These are phyloP conservation scores for Blastocystis sp. DNA, from an alignment of 352 stramenopile genomes.

Conservation along the genomic window DNA sequence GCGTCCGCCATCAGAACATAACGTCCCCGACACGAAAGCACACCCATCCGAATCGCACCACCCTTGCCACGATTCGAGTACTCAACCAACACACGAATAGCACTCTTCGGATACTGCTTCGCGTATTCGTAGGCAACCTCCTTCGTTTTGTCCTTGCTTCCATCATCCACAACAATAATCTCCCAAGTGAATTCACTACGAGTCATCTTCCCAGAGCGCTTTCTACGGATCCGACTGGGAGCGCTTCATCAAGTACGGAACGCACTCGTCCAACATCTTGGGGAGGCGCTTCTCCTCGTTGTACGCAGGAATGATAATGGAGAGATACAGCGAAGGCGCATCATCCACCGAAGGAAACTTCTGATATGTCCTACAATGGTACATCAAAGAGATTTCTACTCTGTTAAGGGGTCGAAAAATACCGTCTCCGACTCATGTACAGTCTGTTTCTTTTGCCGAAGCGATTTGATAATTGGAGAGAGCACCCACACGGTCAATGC, in stretches of 20 bases:
- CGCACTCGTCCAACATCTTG: slow-evolving; percentile 69
- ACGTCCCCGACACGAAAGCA: slow-evolving; percentile 71
- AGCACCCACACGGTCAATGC: no score
- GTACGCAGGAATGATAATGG: slow-evolving; percentile 74
- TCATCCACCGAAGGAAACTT: slow-evolving; percentile 62
- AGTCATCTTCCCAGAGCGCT: neutral
- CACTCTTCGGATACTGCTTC: slow-evolving; percentile 61
- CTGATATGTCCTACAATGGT: neutral
- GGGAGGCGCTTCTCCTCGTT: slow-evolving; percentile 74
- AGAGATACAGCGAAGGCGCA: slow-evolving; percentile 63
- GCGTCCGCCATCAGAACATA: slow-evolving; percentile 78
- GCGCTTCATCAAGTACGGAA: slow-evolving; percentile 69
- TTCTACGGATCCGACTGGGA: slow-evolving; percentile 61
- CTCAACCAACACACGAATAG: slow-evolving; percentile 70
- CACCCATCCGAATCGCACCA: slow-evolving; percentile 72
- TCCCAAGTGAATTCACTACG: slow-evolving; percentile 67
- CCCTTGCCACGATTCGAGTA: slow-evolving; percentile 79
- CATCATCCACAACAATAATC: slow-evolving; percentile 82
- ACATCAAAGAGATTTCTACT: neutral
- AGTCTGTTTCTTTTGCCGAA: neutral
- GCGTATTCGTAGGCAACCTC: slow-evolving; percentile 65
- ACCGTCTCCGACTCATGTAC: neutral
- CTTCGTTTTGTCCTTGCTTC: slow-evolving; percentile 72
- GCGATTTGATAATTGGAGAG: slow-evolving; percentile 10
- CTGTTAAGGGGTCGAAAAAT: slow-evolving; percentile 18